A percentile compares a stretch with the other conserved stretches of the same genome.
Evolutionary conservation across 176 grass and related monocot species (phyloP).

Genomic region (Cenchrus americanus): DNA sequence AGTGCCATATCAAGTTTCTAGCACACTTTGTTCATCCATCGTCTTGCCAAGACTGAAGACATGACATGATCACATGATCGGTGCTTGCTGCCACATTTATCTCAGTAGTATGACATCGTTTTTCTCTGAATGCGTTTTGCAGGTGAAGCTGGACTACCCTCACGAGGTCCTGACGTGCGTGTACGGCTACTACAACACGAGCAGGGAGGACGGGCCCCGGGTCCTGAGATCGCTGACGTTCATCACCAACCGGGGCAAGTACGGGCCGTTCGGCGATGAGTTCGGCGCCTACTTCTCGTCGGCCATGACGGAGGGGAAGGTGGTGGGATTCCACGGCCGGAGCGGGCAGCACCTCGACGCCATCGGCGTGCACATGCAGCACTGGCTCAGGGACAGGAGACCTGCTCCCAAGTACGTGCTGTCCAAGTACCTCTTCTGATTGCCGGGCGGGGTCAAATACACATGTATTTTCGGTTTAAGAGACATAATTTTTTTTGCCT

Average conservation of each 20-base stretch:
- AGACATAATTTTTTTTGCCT: background rate
- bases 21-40: background rate
- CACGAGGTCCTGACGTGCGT: conserved; percentile 87
- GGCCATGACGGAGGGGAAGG: conserved; percentile 72
- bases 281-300: conserved; percentile 70
- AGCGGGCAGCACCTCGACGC: conserved; percentile 80
- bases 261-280: conserved; percentile 81
- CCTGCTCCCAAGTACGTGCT: conserved; percentile 54
- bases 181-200: conserved; percentile 75
- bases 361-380: conserved; percentile 95
- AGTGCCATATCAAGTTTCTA: conserved; percentile 23
- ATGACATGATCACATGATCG: background rate
- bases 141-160: conserved; percentile 83
- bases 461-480: background rate
- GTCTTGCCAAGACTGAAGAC: background rate
- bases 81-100: background rate
- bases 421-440: conserved; percentile 86
- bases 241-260: conserved; percentile 69
- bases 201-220: conserved; percentile 38
- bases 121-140: conserved; percentile 16
- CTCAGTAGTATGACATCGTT: background rate
- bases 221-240: conserved; percentile 80
- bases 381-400: conserved; percentile 76
- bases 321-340: conserved; percentile 88
- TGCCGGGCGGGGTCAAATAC: background rate